These are phyloP conservation scores for Orbilia ellipsospora DNA, from an alignment of 2,329 filamentous ascomycete genomes.

Conservation along the genomic window DNA sequence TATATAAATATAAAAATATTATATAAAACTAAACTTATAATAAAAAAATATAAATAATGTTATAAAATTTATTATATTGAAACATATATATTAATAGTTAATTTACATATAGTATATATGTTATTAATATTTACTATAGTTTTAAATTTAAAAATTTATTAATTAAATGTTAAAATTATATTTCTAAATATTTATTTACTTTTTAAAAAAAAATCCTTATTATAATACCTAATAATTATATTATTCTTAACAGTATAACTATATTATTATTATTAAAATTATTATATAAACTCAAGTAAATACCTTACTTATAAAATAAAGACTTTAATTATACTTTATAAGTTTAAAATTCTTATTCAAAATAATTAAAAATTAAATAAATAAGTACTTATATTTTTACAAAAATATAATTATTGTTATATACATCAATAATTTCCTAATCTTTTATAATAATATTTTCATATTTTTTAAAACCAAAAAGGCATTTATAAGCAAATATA, in stretches of 20 bases:
- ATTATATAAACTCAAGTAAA: background rate
- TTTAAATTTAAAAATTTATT: constrained; percentile 1
- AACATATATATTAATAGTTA: background rate
- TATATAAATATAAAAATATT: background rate
- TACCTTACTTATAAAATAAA: background rate
- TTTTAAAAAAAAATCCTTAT: too few relatives aligned
- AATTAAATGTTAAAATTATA: background rate
- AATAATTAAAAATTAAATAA: background rate
- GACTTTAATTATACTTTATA: background rate
- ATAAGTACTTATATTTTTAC: background rate
- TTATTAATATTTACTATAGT: background rate
- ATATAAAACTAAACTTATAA: background rate
- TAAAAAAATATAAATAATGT: too few relatives aligned
- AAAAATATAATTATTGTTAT: background rate
- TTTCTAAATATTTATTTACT: too few relatives aligned
- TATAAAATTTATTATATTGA: background rate
- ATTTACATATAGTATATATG: background rate
- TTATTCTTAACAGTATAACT: too few relatives aligned
- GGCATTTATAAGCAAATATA: background rate
- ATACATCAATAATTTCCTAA: background rate
- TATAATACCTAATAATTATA: background rate
- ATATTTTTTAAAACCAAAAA: background rate
- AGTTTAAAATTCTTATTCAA: background rate
- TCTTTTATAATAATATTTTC: background rate
- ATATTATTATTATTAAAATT: constrained; percentile 1